Evolutionary conservation across 2,329 filamentous ascomycete genomes (phyloP), one percentile per base, ranked within the genome.

Genomic region (Purpureocillium takamizusanense): DNA sequence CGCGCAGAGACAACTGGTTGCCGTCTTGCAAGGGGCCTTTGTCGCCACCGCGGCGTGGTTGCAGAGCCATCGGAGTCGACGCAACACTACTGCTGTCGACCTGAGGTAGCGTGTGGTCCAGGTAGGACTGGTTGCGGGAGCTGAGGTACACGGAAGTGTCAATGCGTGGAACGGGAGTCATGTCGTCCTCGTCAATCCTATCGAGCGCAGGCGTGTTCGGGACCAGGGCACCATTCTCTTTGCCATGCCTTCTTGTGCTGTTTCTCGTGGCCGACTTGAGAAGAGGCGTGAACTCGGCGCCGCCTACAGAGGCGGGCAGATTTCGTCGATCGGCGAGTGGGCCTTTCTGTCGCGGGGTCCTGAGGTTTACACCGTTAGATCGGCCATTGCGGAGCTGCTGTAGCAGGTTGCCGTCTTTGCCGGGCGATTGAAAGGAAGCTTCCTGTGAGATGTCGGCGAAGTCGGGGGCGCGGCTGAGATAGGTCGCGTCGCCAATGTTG

Each of bases 271-370:
- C 79, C 17, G 68, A 87, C 61, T 94, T 95, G 56, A 98, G 77
- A 49, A 98, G 68, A 0, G 94, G 92, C 1, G 92, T 98, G 59
- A 98, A 98, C 53, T 98, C 94, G 50, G 80, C 81, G 38, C 76
- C 77, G 33, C 70, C 75, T 31, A 81, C 63, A 46, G 74, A 73
- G 29, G 71, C 68, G 16, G 81, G 83, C 16, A 87, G 69, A 51
- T 87, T 92, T 51, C 77, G 77, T 49, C 79, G 74, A 59, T 85
- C 78, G 44, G 76, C 74, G 31, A 95, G 72, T 15, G 83, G 78
- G 14, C 80, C 76, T 46, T 85, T 49, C 23, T 75, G 74, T 45
- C 82, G 79, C 25, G 90, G 90, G 37, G 90, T 95, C 52, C 76
- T 73, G 46, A 87, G 63, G 55, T 63, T 81, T 50, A 72, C 63